Evolutionary conservation across 1,284 basidiomycete genomes (phyloP).

Genomic region (Pterula multifida): DNA sequence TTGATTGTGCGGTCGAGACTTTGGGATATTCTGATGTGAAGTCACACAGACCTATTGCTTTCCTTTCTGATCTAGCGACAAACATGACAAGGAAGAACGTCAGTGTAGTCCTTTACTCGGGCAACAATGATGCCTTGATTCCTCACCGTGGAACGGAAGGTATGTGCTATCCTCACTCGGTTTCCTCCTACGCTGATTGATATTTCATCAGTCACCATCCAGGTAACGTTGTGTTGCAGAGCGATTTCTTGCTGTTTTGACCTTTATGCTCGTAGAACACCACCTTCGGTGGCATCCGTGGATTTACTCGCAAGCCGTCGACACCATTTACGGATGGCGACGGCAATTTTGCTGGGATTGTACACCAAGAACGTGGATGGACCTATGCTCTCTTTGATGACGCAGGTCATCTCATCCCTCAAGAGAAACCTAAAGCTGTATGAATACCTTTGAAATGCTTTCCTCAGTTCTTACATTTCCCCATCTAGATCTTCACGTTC

Average conservation of each 20-base stretch:
- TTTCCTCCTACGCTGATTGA: not conserved
- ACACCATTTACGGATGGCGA: slow-evolving; percentile 52
- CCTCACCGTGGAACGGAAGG: slow-evolving; percentile 56
- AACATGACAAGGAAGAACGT: slow-evolving; percentile 41
- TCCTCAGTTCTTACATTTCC: slow-evolving; percentile 4
- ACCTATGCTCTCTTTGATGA: slow-evolving; percentile 46
- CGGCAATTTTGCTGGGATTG: slow-evolving; percentile 49
- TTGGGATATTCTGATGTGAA: slow-evolving; percentile 9
- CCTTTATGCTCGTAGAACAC: slow-evolving; percentile 53
- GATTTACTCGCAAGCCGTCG: slow-evolving; percentile 53
- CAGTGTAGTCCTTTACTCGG: slow-evolving; percentile 47
- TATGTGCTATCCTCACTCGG: slow-evolving; percentile 20
- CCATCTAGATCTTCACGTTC: slow-evolving; percentile 36
- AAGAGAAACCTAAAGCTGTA: slow-evolving; percentile 38
- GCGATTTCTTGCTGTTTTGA: slow-evolving; percentile 29
- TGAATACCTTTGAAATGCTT: slow-evolving; percentile 13
- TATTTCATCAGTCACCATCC: slow-evolving; percentile 7
- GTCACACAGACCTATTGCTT: slow-evolving; percentile 42
- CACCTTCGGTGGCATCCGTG: slow-evolving; percentile 62
- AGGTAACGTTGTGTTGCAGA: slow-evolving; percentile 23
- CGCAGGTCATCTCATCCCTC: slow-evolving; percentile 47
- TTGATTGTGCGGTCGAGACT: not conserved
- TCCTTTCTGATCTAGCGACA: slow-evolving; percentile 50
- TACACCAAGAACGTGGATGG: slow-evolving; percentile 61
- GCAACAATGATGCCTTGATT: slow-evolving; percentile 56